These are phyloP conservation scores for Cladophialophora chaetospira DNA, from an alignment of 2,329 filamentous ascomycete species.

Conservation along the genomic window DNA sequence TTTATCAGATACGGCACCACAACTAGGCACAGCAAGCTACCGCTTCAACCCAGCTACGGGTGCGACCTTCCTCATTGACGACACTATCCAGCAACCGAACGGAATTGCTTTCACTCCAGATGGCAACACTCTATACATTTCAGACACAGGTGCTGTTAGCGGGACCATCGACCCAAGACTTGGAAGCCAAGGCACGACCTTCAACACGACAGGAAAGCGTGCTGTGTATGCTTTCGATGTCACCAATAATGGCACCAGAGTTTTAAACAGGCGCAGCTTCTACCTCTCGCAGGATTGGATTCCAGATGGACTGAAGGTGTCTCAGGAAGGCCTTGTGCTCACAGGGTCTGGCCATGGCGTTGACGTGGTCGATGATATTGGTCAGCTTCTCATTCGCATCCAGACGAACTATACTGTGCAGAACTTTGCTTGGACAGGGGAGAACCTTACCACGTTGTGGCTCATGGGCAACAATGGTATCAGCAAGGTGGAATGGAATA, in stretches of 20 bases:
- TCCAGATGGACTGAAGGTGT: constrained; percentile 49
- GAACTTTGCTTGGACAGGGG: constrained; percentile 49
- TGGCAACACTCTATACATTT: constrained; percentile 43
- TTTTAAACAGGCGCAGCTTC: constrained; percentile 45
- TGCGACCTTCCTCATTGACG: constrained; percentile 41
- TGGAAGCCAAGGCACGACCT: constrained; percentile 22
- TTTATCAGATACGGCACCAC: constrained; percentile 41
- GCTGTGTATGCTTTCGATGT: constrained; percentile 44
- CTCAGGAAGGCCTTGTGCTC: constrained; percentile 45
- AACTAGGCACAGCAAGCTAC: constrained; percentile 43
- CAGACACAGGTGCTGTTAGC: constrained; percentile 41
- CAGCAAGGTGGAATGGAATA: constrained; percentile 42
- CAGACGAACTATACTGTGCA: constrained; percentile 50
- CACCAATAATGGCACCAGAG: constrained; percentile 37
- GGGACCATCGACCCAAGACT: constrained; percentile 36
- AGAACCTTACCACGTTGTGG: constrained; percentile 44
- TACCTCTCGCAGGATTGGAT: constrained; percentile 44
- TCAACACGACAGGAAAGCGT: constrained; percentile 27
- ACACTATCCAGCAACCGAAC: constrained; percentile 45
- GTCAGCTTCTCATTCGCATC: constrained; percentile 42
- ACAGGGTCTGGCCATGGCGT: constrained; percentile 45
- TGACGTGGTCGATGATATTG: constrained; percentile 44
- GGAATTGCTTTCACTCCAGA: constrained; percentile 48
- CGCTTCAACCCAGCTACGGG: constrained; percentile 42
- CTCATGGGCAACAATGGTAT: constrained; percentile 45